Base-by-base conservation (phyloP, 495 filamentous ascomycete species). In the Talaromyces borbonicus region DNA sequence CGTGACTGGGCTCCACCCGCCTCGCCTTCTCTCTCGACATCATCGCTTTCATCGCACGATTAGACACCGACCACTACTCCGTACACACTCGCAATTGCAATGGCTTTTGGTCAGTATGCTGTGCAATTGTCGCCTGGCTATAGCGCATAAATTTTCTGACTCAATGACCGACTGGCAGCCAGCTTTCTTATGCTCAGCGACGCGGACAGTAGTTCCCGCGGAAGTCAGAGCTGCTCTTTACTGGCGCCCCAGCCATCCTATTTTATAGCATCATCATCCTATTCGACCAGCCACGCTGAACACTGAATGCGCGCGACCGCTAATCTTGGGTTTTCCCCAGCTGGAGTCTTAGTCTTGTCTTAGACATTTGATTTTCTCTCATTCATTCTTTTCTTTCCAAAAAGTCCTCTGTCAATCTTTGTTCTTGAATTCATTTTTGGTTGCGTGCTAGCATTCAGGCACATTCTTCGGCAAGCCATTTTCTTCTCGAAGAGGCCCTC, bases 211-310 rank as follows among this genome's bases (percentile, higher is more conserved):
- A 26, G 18, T 19, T 32, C 20, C 12, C 20, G 15, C 8, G 15
- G 15, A 36, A 16, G 35, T 5, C 16, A 38, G 35, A 23, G 35
- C 35, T 20, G 8, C 27, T 31, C 18, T 31, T 16, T 31, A 22
- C 18, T 31, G 22, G 18, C 24, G 20, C 43, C 32, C 43, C 43
- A 46, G 43, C 43, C 43, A 46, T 46, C 43, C 25, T 7, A 35
- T 35, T 46, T 46, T 33, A 46, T 35, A 25, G 43, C 29, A 27
- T 32, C n/a, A n/a, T n/a, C 33, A 27, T 39, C 33, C 37, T 27
- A 48, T 48, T 48, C 46, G 46, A 48, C 46, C 46, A 48, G 46
- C 46, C 46, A 48, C 42, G 19, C 12, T 45, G 15, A 45, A 45
- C 35, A 26, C 16, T 14, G 18, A 26, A 43, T 31, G 40, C 40